These are phyloP conservation scores for Populus nigra DNA, from an alignment of 345 rosid genomes.

Conservation along the genomic window DNA sequence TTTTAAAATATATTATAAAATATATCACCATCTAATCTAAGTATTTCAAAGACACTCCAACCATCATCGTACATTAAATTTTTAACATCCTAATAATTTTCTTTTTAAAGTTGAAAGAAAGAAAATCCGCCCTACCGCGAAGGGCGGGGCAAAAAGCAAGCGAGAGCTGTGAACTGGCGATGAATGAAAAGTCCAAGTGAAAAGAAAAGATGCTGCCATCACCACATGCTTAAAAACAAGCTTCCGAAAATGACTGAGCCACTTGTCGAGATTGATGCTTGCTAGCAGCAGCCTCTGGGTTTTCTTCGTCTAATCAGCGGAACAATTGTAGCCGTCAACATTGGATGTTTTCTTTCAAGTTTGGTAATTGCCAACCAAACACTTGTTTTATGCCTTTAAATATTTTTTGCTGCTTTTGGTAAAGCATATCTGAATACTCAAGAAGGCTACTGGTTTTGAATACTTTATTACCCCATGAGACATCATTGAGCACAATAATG, in stretches of 20 bases:
- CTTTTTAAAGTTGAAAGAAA: too few species aligned
- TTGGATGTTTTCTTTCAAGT: background rate
- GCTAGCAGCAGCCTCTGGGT: too few species aligned
- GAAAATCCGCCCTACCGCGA: too few species aligned
- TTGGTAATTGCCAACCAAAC: background rate
- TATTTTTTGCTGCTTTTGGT: background rate
- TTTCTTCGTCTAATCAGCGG: background rate
- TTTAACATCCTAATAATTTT: too few species aligned
- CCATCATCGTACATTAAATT: too few species aligned
- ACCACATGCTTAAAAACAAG: background rate
- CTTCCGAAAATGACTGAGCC: background rate
- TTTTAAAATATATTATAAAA: too few species aligned
- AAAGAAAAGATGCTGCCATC: background rate
- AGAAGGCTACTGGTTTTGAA: background rate
- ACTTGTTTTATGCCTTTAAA: too few species aligned
- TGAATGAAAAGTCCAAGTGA: background rate
- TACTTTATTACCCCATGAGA: conserved; percentile 13
- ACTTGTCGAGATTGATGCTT: background rate
- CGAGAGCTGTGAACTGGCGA: background rate
- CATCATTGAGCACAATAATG: conserved; percentile 6
- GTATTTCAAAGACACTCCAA: too few species aligned
- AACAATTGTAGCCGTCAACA: background rate
- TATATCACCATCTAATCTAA: too few species aligned
- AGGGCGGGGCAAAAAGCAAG: too few species aligned
- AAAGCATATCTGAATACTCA: too few species aligned